phyloP scores from a whole-genome alignment of 768 basidiomycete species.

The Amylocystis lapponica region DNA sequence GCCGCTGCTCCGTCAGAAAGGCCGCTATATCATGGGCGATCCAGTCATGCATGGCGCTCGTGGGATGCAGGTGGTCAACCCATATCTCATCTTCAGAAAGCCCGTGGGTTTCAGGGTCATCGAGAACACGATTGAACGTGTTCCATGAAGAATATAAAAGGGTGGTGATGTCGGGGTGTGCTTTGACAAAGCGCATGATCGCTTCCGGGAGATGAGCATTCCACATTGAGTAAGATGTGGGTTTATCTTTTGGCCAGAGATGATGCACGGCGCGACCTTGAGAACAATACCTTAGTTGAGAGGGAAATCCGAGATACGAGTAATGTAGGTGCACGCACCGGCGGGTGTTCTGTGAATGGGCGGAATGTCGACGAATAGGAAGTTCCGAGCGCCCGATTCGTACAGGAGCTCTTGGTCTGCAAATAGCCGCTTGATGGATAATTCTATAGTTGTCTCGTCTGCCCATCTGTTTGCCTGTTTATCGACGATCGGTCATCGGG shows the following conservation, averaged over 20 bases:
- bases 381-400: conserved; percentile 39
- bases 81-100: conserved; percentile 40
- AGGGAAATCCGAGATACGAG: neutral
- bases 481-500: neutral
- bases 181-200: conserved; percentile 30
- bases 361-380: conserved; percentile 56
- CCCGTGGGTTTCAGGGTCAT: conserved; percentile 37
- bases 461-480: conserved; percentile 1
- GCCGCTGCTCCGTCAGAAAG: conserved; percentile 20
- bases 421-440: conserved; percentile 33
- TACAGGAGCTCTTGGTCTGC: conserved; percentile 43
- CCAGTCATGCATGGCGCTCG: conserved; percentile 43
- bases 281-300: neutral
- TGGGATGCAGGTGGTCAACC: conserved; percentile 50
- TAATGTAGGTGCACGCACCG: conserved; percentile 16
- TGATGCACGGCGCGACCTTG: neutral
- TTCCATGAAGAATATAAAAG: conserved; percentile 45
- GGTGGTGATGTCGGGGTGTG: conserved; percentile 40
- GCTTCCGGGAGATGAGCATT: conserved; percentile 34
- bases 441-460: neutral
- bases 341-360: conserved; percentile 47
- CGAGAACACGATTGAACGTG: conserved; percentile 41
- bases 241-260: too few relatives aligned
- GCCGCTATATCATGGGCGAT: conserved; percentile 39
- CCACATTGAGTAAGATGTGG: conserved; percentile 31